Conservation (phyloP, 495 filamentous ascomycete genomes). For the Lophiotrema nucula region DNA sequence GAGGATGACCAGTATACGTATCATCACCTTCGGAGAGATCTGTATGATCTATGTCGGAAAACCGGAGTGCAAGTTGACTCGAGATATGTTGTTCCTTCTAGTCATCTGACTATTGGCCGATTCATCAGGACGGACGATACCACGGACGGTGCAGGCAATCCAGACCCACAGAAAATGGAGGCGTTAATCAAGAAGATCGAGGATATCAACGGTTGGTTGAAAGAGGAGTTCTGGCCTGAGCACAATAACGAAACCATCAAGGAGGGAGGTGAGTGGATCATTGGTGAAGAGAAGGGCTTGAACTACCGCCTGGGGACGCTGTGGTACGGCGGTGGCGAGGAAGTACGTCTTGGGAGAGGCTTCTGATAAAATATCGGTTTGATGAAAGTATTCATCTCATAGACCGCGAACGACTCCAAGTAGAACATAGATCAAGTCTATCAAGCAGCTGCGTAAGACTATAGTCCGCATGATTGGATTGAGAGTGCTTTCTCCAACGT, state of each 20-base stretch:
- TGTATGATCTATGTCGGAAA: slow-evolving; percentile 58
- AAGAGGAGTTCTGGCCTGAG: slow-evolving; percentile 63
- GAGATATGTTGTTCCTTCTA: slow-evolving; percentile 81
- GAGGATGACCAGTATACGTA: slow-evolving; percentile 70
- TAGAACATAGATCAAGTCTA: no score
- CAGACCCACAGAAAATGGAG: slow-evolving; percentile 50
- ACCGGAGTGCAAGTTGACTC: slow-evolving; percentile 63
- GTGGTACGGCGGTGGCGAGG: slow-evolving; percentile 82
- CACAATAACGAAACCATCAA: slow-evolving; percentile 44
- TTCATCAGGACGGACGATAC: slow-evolving; percentile 62
- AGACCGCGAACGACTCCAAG: no score
- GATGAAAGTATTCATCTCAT: no score
- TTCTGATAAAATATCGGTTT: slow-evolving; percentile 42
- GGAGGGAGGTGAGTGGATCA: slow-evolving; percentile 60
- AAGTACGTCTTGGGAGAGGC: slow-evolving; percentile 61
- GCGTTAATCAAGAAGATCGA: slow-evolving; percentile 67
- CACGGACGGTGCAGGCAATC: slow-evolving; percentile 28
- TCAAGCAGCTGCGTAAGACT: no score
- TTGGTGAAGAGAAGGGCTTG: slow-evolving; percentile 74
- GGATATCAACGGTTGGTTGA: slow-evolving; percentile 69
- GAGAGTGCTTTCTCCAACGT: no score
- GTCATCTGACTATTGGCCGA: slow-evolving; percentile 82
- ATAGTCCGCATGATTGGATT: no score
- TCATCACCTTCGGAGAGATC: slow-evolving; percentile 81
- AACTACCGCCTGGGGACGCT: slow-evolving; percentile 66